Evolutionary conservation across 2,329 filamentous ascomycete genomes (phyloP).

Genomic region (Coniochaeta ligniaria): DNA sequence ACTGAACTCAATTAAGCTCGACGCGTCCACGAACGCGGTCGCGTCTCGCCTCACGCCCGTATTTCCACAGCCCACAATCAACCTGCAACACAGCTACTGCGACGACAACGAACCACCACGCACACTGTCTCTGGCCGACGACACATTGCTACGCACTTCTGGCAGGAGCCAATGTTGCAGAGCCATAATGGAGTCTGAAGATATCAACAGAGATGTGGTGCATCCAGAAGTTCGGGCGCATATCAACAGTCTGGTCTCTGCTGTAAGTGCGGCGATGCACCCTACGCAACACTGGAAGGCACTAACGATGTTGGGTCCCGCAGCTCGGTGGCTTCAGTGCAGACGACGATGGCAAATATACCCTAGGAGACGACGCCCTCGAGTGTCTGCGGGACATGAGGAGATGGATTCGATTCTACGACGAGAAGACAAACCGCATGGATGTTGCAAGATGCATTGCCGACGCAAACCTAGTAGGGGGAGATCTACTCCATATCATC

Average conservation of each 20-base stretch:
- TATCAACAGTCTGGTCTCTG: conserved; percentile 88
- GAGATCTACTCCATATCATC: conserved; percentile 85
- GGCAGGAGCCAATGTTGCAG: not conserved
- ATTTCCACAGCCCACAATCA: conserved; percentile 1
- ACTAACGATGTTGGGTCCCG: conserved; percentile 4
- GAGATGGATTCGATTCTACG: conserved; percentile 90
- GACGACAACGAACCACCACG: not conserved
- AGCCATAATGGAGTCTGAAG: conserved; percentile 45
- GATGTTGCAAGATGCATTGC: conserved; percentile 90
- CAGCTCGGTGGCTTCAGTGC: conserved; percentile 80
- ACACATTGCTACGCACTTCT: not conserved
- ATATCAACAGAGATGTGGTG: conserved; percentile 54
- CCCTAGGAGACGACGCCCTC: conserved; percentile 86
- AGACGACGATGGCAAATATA: conserved; percentile 75
- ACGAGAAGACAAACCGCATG: conserved; percentile 87
- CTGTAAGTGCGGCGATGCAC: conserved; percentile 49
- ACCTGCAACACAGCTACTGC: not conserved
- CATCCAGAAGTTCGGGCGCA: conserved; percentile 91
- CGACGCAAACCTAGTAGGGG: conserved; percentile 85
- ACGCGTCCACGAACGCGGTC: not conserved
- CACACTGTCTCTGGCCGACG: not conserved
- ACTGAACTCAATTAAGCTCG: not conserved
- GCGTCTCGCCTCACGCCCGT: not conserved
- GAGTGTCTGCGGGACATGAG: conserved; percentile 90
- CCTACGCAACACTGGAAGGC: not conserved